Evolutionary conservation across 2,329 filamentous ascomycete species (phyloP).

Genomic region (Colletotrichum tofieldiae): DNA sequence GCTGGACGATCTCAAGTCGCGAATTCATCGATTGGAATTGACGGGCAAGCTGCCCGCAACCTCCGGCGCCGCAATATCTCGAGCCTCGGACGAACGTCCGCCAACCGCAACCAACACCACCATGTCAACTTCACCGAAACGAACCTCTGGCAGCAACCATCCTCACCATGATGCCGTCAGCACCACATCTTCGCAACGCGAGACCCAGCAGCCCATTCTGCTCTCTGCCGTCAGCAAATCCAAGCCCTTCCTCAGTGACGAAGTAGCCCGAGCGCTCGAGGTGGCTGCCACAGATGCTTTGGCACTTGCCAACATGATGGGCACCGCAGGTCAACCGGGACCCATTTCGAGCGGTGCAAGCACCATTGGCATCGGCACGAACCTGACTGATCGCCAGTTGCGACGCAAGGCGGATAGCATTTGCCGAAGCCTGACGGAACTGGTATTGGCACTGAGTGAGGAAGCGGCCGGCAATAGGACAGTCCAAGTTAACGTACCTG

Average conservation of each 20-base stretch:
- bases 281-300: constrained; percentile 86
- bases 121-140: constrained; percentile 90
- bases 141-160: constrained; percentile 67
- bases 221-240: constrained; percentile 86
- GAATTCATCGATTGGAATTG: constrained; percentile 90
- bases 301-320: constrained; percentile 83
- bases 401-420: constrained; percentile 93
- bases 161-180: constrained; percentile 63
- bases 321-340: constrained; percentile 77
- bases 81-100: constrained; percentile 84
- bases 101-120: constrained; percentile 95
- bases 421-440: constrained; percentile 91
- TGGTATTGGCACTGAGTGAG: constrained; percentile 87
- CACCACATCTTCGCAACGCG: constrained; percentile 63
- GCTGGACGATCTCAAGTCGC: constrained; percentile 92
- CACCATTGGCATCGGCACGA: constrained; percentile 68
- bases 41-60: constrained; percentile 90
- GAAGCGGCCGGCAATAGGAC: constrained; percentile 60
- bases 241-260: constrained; percentile 76
- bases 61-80: constrained; percentile 84
- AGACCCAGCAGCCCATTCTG: constrained; percentile 80
- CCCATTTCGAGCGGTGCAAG: constrained; percentile 79
- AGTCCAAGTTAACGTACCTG: constrained; percentile 43
- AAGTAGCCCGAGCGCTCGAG: constrained; percentile 86
- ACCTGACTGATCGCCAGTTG: constrained; percentile 84